Evolutionary conservation across 495 filamentous ascomycete genomes (phyloP), one percentile per base, ranked within the genome.

Genomic region (Hyaloscypha bicolor): DNA sequence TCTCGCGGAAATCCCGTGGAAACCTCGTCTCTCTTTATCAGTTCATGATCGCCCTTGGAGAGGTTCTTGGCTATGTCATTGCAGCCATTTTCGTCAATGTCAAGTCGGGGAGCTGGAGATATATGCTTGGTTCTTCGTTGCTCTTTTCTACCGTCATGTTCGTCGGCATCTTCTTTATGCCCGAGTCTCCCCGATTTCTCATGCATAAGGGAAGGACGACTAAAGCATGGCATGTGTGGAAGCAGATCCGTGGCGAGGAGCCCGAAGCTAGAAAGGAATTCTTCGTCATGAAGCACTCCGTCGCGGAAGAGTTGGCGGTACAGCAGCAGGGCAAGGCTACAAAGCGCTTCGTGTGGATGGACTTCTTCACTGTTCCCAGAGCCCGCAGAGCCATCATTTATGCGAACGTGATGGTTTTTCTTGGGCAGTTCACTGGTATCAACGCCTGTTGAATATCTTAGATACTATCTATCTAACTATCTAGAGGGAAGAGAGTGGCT

Each of bases 181-280:
- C 90, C 66, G 90, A 92, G 77, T 90, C 87, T 33, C 90, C 90
- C 29, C 87, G 89, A 70, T 89, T 79, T 73, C 83, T 88, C 61
- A 92, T 91, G 80, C 85, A 88, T 61, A 79, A 82, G 58, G 90
- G 90, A 42, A 85, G 83, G 48, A 76, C 83, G 42, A 88, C 89
- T 9, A 87, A 88, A 65, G 90, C 92, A 2, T 88, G 82, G 75
- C 75, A 71, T 12, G 85, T 87, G n/a, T 88, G 86, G 86, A 86
- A 85, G 68, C 80, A 79, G 32, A 87, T 89, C 66, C 85, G 87
- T 33, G 85, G 85, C 16, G 80, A 81, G 63, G 73, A 78, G 16
- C 71, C 76, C 9, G 86, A 86, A 62, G 73, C 83, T 45, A 79
- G 84, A 33, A 82, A 84, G 29, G 86, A 89, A 69, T 88, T 88